Base-by-base conservation (phyloP, 1,284 basidiomycete genomes). In the Irpex rosettiformis region DNA sequence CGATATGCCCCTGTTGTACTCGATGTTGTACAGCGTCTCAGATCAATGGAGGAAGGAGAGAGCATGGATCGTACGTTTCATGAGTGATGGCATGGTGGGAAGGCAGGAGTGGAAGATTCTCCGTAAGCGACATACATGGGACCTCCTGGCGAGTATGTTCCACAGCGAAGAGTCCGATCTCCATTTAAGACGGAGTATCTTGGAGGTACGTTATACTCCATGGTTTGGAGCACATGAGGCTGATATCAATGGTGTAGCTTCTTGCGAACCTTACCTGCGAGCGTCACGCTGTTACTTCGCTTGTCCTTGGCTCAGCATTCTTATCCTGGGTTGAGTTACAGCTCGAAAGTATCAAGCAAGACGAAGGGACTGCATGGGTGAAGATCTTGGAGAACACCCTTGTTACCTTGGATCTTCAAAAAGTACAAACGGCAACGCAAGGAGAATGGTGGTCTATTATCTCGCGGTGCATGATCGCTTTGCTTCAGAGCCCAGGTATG, bases 1-100 rank as follows among this genome's bases (percentile, higher is more conserved):
- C 4, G 94, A 96, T 67, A 89, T 96, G 1, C 94, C 94, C 0
- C 82, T 95, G 82, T 75, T 97, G 33, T 94, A 91, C 71, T 79
- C 80, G 10, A 88, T 95, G 84, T 77, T 98, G 2, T 96, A 94
- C 70, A 88, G 86, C 66, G 79, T 86, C 1, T 86, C 87, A 47
- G 87, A 71, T 22, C 63, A 91, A 28, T 92, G 90, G 85, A 89
- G 86, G 73, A 88, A 86, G 68, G 93, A 98, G 67, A 79, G 94
- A 21, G 79, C 79, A 1, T 98, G 94, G 94, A 94, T 98, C 52
- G 75, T 98, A 45, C 81, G 88, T 45, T 91, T 94, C 70, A 73
- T 98, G 37, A 79, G 87, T 0, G 93, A 96, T 65, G 91, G 91
- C 0, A 86, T 94, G 78, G 78, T 79, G 58, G 81, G 83, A 33